phyloP scores from a whole-genome alignment of 202 grass and related monocot genomes.

The Digitaria exilis region DNA sequence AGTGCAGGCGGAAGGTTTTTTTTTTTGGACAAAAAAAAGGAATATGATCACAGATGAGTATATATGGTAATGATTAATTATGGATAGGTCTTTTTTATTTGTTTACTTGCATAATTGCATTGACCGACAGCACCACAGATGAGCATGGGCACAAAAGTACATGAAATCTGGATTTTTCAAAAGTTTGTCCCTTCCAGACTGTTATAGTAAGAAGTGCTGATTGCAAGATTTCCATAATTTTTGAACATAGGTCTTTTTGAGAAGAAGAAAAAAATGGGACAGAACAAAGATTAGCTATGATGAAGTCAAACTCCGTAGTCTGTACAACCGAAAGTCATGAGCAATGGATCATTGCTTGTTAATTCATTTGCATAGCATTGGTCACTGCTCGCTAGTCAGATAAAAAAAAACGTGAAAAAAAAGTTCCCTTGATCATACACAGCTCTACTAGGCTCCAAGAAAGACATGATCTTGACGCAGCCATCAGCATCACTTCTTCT shows the following conservation, averaged over 20 bases:
- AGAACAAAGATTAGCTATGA: neutral
- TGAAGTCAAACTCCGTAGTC: neutral
- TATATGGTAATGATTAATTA: neutral
- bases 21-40: neutral
- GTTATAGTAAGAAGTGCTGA: neutral
- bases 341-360: neutral
- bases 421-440: conserved; percentile 18
- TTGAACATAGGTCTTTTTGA: neutral
- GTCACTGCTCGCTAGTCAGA: conserved; percentile 6
- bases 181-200: neutral
- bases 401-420: neutral
- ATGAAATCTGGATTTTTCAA: neutral
- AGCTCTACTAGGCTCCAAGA: neutral
- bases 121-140: conserved; percentile 4
- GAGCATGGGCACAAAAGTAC: neutral
- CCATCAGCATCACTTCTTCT: conserved; percentile 30
- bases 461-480: conserved; percentile 4
- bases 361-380: neutral
- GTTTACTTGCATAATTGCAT: neutral
- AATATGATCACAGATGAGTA: neutral
- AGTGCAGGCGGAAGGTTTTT: neutral
- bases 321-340: conserved; percentile 30
- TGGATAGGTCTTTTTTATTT: conserved; percentile 31
- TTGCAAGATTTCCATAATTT: neutral
- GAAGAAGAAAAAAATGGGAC: neutral